Conservation (phyloP, 2,329 filamentous ascomycete genomes). For the Hypoxylon sp. region DNA sequence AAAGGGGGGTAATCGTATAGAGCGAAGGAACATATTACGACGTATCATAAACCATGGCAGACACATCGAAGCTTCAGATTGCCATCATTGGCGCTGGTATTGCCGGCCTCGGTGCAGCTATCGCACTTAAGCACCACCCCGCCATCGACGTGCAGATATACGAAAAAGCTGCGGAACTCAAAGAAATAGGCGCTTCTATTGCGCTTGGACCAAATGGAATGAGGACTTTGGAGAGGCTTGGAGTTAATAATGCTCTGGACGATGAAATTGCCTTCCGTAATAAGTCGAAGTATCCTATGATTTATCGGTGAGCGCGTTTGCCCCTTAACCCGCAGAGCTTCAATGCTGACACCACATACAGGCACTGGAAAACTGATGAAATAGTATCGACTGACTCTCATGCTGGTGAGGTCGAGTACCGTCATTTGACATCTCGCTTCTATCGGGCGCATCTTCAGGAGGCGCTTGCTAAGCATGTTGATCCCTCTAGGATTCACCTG, state of each 20-base stretch:
- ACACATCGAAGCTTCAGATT: conserved; percentile 55
- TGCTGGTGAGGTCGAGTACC: conserved; percentile 55
- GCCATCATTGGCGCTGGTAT: conserved; percentile 67
- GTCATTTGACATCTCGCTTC: conserved; percentile 62
- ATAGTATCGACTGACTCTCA: conserved; percentile 62
- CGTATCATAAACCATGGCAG: conserved; percentile 27
- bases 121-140: conserved; percentile 60
- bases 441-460: conserved; percentile 66
- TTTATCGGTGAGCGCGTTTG: conserved; percentile 57
- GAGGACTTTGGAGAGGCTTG: conserved; percentile 65
- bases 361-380: conserved; percentile 62
- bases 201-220: conserved; percentile 68
- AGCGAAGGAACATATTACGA: neutral
- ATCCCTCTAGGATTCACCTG: conserved; percentile 60
- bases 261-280: conserved; percentile 60
- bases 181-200: conserved; percentile 64
- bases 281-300: conserved; percentile 61
- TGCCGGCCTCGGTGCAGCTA: conserved; percentile 64
- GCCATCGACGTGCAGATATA: conserved; percentile 64
- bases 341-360: conserved; percentile 34
- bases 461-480: conserved; percentile 63
- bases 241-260: conserved; percentile 62
- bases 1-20: neutral
- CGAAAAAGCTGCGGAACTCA: conserved; percentile 63
- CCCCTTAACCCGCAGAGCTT: neutral